phyloP scores from a whole-genome alignment of 2,329 filamentous ascomycete genomes.

The Blastomyces silverae region DNA sequence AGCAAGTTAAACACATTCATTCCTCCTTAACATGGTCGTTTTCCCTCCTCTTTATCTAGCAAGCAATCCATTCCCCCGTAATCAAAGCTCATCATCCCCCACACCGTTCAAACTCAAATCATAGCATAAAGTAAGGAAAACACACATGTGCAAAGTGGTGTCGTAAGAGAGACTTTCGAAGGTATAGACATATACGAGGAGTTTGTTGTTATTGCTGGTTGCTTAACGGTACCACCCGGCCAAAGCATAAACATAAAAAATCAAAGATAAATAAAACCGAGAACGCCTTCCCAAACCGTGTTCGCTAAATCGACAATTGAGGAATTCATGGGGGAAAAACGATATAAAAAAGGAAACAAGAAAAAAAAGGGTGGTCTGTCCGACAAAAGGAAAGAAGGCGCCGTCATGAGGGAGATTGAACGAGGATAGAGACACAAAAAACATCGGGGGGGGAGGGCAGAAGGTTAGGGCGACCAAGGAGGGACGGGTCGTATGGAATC shows the following conservation, averaged over 20 bases:
- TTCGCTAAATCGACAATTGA: constrained; percentile 27
- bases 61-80: not conserved
- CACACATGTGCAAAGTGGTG: not conserved
- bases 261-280: not conserved
- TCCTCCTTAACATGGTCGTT: too few relatives aligned
- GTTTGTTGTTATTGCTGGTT: not conserved
- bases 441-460: constrained; percentile 1
- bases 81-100: not conserved
- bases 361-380: constrained; percentile 5
- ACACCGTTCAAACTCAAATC: not conserved
- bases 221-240: not conserved
- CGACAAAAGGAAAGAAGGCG: constrained; percentile 7
- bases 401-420: not conserved
- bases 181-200: not conserved
- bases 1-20: not conserved
- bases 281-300: constrained; percentile 24
- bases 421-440: constrained; percentile 9
- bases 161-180: not conserved
- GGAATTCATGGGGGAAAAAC: constrained; percentile 5
- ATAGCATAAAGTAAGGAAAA: not conserved
- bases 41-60: not conserved
- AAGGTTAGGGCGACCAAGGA: not conserved
- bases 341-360: constrained; percentile 2
- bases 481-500: not conserved
- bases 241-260: not conserved